Conservation (phyloP, 345 rosid genomes). For the Melaleuca alternifolia region DNA sequence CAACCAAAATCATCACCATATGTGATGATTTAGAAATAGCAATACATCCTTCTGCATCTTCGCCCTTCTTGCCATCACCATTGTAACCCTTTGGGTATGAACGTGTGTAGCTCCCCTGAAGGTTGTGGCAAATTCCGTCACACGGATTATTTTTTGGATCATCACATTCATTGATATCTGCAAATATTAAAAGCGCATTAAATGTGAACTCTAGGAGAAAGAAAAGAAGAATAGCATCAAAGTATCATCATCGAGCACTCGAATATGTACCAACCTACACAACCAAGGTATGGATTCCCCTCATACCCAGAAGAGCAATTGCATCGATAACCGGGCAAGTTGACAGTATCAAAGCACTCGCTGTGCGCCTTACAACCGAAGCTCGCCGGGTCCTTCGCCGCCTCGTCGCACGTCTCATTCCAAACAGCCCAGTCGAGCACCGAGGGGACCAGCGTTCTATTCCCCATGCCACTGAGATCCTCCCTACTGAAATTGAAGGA, state of each 20-base stretch:
- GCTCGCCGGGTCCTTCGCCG: neutral
- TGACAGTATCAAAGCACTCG: neutral
- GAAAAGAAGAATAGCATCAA: neutral
- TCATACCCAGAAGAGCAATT: conserved; percentile 7
- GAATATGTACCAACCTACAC: neutral
- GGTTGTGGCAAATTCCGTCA: neutral
- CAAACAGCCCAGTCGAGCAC: conserved; percentile 21
- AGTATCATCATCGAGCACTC: neutral
- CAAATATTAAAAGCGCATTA: neutral
- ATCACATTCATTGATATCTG: neutral
- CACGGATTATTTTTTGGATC: neutral
- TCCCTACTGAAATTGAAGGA: neutral
- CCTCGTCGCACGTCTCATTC: neutral
- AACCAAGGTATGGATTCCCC: conserved; percentile 13
- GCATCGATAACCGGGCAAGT: conserved; percentile 4
- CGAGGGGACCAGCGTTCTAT: neutral
- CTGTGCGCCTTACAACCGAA: neutral
- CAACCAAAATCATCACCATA: neutral
- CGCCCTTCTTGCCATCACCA: neutral
- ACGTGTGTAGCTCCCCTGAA: neutral
- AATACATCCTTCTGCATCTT: neutral
- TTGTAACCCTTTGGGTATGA: neutral
- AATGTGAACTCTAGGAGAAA: neutral
- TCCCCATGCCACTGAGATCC: neutral
- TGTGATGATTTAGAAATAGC: neutral